A percentile compares a stretch with the other conserved stretches of the same genome.
phyloP scores from a whole-genome alignment of 2,329 filamentous ascomycete genomes.

The Microcyclospora pomicola region DNA sequence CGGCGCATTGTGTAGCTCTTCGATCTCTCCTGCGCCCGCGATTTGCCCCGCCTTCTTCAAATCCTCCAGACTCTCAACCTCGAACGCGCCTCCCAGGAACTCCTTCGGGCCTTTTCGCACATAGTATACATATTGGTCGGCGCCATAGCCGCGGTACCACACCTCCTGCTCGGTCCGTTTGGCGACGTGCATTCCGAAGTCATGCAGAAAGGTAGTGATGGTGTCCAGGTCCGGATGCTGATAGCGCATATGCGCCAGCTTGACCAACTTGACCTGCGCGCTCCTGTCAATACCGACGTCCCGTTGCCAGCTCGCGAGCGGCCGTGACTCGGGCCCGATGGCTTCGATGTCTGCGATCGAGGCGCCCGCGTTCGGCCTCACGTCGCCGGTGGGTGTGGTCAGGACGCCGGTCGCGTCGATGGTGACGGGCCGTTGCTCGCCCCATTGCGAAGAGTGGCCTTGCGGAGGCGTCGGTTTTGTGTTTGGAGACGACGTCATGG shows the following conservation, averaged over 20 bases:
- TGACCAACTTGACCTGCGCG: slow-evolving; percentile 34
- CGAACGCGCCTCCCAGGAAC: slow-evolving; percentile 31
- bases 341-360: slow-evolving; percentile 27
- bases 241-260: slow-evolving; percentile 40
- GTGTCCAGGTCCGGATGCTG: slow-evolving; percentile 37
- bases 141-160: slow-evolving; percentile 32
- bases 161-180: slow-evolving; percentile 25
- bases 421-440: slow-evolving; percentile 14
- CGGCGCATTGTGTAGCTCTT: slow-evolving; percentile 24
- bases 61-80: slow-evolving; percentile 30
- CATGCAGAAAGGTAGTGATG: slow-evolving; percentile 33
- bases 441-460: slow-evolving; percentile 13
- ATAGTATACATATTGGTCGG: slow-evolving; percentile 33
- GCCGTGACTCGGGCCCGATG: slow-evolving; percentile 23
- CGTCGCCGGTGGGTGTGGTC: slow-evolving; percentile 7
- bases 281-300: slow-evolving; percentile 28
- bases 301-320: slow-evolving; percentile 26
- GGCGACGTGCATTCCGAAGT: slow-evolving; percentile 31
- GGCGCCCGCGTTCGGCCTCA: slow-evolving; percentile 26
- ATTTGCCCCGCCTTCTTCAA: slow-evolving; percentile 26
- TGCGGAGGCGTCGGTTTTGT: slow-evolving; percentile 6
- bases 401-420: slow-evolving; percentile 10
- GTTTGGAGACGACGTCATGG: neutral
- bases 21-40: slow-evolving; percentile 18
- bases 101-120: slow-evolving; percentile 25